Evolutionary conservation across 495 filamentous ascomycete species (phyloP).

Genomic region (Extremus antarcticus): DNA sequence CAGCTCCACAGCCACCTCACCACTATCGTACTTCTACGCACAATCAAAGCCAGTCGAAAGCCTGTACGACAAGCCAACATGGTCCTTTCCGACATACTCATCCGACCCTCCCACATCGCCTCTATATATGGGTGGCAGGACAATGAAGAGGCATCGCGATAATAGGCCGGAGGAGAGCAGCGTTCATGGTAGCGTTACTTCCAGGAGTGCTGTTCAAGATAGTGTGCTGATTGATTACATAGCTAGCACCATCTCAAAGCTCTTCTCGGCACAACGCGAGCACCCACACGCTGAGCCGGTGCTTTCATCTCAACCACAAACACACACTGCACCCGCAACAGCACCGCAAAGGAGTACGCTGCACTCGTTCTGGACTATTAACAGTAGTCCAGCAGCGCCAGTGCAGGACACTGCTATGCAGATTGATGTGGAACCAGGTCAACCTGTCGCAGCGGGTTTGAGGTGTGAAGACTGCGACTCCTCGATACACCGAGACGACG

Average conservation of each 20-base stretch:
- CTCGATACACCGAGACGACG: slow-evolving; percentile 18
- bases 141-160: slow-evolving; percentile 29
- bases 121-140: slow-evolving; percentile 19
- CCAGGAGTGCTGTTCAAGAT: not conserved
- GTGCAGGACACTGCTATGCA: not conserved
- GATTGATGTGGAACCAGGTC: not conserved
- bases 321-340: not conserved
- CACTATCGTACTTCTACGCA: slow-evolving; percentile 10
- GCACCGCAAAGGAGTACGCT: slow-evolving; percentile 25
- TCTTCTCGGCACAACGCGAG: slow-evolving; percentile 28
- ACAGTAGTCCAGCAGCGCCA: slow-evolving; percentile 7
- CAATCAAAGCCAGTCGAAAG: slow-evolving; percentile 12
- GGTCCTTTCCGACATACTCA: slow-evolving; percentile 9
- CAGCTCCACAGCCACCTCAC: slow-evolving; percentile 11
- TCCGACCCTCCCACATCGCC: not conserved
- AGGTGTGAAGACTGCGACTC: slow-evolving; percentile 31
- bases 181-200: slow-evolving; percentile 22
- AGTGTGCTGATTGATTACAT: not conserved
- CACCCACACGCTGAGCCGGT: slow-evolving; percentile 16
- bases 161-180: slow-evolving; percentile 27
- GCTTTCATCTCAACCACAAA: slow-evolving; percentile 7
- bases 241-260: slow-evolving; percentile 29
- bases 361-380: slow-evolving; percentile 31
- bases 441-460: slow-evolving; percentile 1
- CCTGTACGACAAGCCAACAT: slow-evolving; percentile 10